These are phyloP conservation scores for Blechomonas ayalai DNA, from an alignment of 208 protist genomes.

Conservation along the genomic window DNA sequence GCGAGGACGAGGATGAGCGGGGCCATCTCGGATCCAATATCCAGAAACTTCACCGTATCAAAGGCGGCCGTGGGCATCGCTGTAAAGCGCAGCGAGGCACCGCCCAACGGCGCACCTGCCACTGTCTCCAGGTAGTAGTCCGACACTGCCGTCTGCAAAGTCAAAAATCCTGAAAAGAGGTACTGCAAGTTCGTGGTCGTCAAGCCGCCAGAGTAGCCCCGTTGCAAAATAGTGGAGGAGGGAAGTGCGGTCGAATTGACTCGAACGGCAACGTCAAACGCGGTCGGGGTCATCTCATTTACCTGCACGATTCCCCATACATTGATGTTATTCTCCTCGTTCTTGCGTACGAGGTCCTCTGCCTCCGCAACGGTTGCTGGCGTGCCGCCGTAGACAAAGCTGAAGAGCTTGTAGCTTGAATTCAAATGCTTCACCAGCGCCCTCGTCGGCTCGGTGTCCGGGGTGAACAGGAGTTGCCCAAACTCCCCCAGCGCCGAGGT, in stretches of 20 bases:
- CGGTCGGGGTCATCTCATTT: slow-evolving; percentile 11
- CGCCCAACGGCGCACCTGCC: background rate
- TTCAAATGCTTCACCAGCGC: slow-evolving; percentile 29
- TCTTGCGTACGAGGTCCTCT: slow-evolving; percentile 6
- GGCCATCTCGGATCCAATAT: slow-evolving; percentile 21
- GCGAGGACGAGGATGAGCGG: slow-evolving; percentile 65
- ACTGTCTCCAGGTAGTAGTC: slow-evolving; percentile 18
- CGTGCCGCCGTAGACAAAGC: slow-evolving; percentile 26
- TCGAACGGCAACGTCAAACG: slow-evolving; percentile 31
- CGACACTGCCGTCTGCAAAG: slow-evolving; percentile 36
- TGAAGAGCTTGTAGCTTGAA: slow-evolving; percentile 17
- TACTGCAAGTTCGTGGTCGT: slow-evolving; percentile 10
- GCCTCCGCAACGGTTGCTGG: slow-evolving; percentile 13
- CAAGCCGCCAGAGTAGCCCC: slow-evolving; percentile 21
- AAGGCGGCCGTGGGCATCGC: slow-evolving; percentile 35
- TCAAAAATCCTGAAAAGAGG: slow-evolving; percentile 45
- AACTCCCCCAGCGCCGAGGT: background rate
- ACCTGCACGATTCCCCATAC: slow-evolving; percentile 53
- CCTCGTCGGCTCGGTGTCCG: slow-evolving; percentile 17
- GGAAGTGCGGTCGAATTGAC: slow-evolving; percentile 33
- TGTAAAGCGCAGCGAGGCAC: slow-evolving; percentile 15
- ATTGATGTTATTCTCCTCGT: slow-evolving; percentile 11
- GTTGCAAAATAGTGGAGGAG: slow-evolving; percentile 4
- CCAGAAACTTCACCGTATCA: slow-evolving; percentile 35
- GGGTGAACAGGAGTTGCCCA: slow-evolving; percentile 19